phyloP scores from a whole-genome alignment of 305 asterid species.

The Fraxinus velutina region DNA sequence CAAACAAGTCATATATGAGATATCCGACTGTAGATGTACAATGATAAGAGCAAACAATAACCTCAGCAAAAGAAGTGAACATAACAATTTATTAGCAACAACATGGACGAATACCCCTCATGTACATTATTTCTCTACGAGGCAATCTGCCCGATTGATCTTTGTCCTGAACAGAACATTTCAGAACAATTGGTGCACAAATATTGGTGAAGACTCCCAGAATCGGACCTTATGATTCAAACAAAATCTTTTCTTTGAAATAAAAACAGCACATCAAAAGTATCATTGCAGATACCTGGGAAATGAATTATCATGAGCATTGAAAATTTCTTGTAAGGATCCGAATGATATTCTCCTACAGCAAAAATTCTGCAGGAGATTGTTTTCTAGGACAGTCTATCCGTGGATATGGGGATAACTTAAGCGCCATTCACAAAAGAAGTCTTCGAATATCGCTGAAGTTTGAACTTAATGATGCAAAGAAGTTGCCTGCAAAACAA shows the following conservation, averaged over 20 bases:
- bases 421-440: constrained; percentile 46
- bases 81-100: neutral
- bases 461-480: constrained; percentile 59
- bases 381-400: constrained; percentile 10
- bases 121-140: neutral
- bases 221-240: constrained; percentile 21
- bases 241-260: constrained; percentile 17
- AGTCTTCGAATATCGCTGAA: constrained; percentile 76
- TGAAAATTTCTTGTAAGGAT: constrained; percentile 21
- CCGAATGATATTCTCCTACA: constrained; percentile 12
- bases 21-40: neutral
- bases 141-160: constrained; percentile 9
- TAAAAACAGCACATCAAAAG: constrained; percentile 33
- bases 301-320: constrained; percentile 12
- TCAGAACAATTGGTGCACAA: constrained; percentile 22
- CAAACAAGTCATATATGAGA: neutral
- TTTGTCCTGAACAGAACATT: constrained; percentile 22
- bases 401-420: constrained; percentile 5
- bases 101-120: neutral
- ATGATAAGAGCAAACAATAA: neutral
- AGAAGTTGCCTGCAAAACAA: constrained; percentile 59
- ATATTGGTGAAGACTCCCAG: constrained; percentile 17
- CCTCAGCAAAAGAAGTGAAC: neutral
- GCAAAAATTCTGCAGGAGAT: constrained; percentile 13
- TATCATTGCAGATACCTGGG: constrained; percentile 19